Evolutionary conservation across 495 filamentous ascomycete genomes (phyloP), one percentile per base, ranked within the genome.

Genomic region (Xylaria intraflava): DNA sequence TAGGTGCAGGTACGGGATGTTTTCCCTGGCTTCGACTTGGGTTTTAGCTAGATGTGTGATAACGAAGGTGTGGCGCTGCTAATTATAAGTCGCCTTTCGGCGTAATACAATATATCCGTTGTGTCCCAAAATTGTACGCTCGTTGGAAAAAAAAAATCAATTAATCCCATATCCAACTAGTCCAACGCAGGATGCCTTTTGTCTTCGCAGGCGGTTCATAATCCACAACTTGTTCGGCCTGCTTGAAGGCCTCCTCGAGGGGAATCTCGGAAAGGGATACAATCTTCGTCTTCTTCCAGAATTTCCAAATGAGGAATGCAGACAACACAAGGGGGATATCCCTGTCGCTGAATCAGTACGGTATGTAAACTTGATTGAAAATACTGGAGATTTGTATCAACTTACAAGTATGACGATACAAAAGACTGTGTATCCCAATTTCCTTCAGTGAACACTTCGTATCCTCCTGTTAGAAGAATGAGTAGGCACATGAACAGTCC

Each of bases 221-320:
- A 12, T 74, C 70, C 9, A 61, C 47, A 19, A 64, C 55, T 8
- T 64, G 49, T 11, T 67, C 60, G 12, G 66, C 65, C 31, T 72
- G 69, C 26, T 62, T 59, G 17, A 77, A 68, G 0, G 68, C 67
- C 29, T 69, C 69, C 20, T 62, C 65, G 30, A 70, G 69, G n/a
- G 71, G 77, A 64, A 83, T 78, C 7, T 76, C 68, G 42, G 76
- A 70, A 11, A 81, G 65, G 5, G 73, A 65, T 14, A 78, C 68
- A 19, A 85, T 62, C 52, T 73, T 78, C 0, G 80, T 83, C 53
- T 70, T 77, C 51, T 74, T 78, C 24, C 69, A 53, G 5, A 74
- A 53, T 49, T 85, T 85, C 67, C 75, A 85, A 4, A 70, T 72
- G 17, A 82, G 55, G 50, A 78, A 83, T 19, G 81, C 70, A 1